These are phyloP conservation scores for Aurinia saxatilis DNA, from an alignment of 345 rosid species.

Conservation along the genomic window DNA sequence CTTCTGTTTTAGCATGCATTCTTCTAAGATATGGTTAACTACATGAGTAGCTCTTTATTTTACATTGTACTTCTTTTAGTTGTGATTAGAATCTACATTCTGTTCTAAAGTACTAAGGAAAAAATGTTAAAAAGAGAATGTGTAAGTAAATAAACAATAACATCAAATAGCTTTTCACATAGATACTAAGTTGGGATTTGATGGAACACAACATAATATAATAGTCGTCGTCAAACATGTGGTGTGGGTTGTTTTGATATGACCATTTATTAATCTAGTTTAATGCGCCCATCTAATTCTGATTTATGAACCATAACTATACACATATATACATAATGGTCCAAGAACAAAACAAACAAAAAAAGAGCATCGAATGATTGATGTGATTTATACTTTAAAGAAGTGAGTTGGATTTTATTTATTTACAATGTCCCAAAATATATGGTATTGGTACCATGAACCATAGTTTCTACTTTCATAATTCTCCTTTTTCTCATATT, in stretches of 20 bases:
- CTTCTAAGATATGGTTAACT: too few species aligned
- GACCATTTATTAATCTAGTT: conserved; percentile 26
- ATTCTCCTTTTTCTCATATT: not conserved
- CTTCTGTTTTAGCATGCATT: too few species aligned
- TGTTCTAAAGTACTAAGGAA: not conserved
- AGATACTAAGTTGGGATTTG: conserved; percentile 28
- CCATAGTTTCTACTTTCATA: conserved; percentile 23
- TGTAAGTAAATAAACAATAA: not conserved
- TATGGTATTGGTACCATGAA: conserved; percentile 29
- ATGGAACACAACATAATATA: conserved; percentile 27
- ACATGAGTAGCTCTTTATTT: not conserved
- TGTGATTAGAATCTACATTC: not conserved
- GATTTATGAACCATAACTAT: too few species aligned
- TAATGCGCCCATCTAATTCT: conserved; percentile 1
- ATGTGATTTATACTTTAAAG: conserved; percentile 29
- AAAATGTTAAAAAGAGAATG: not conserved
- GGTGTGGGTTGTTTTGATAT: conserved; percentile 14
- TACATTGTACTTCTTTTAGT: not conserved
- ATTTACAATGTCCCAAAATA: conserved; percentile 18
- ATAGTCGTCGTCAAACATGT: conserved; percentile 26
- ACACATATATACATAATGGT: too few species aligned
- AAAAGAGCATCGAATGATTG: conserved; percentile 25
- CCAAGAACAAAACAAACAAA: not conserved
- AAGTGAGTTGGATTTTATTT: conserved; percentile 23
- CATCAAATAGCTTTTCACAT: conserved; percentile 11